phyloP scores from a whole-genome alignment of 2,329 filamentous ascomycete species.

The Trichophyton benhamiae region DNA sequence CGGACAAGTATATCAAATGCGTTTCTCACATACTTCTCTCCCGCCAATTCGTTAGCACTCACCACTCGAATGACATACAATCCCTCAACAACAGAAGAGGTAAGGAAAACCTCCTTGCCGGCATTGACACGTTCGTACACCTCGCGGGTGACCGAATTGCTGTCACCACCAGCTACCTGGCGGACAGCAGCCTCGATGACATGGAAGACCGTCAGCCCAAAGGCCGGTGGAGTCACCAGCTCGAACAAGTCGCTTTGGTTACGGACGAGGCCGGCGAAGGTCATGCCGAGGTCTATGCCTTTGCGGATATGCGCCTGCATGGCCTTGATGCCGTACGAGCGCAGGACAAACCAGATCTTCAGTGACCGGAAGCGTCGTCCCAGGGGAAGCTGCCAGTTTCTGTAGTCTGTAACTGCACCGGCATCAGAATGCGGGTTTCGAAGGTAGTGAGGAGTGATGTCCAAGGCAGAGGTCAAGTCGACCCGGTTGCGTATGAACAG shows the following conservation, averaged over 20 bases:
- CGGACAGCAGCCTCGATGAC: conserved; percentile 38
- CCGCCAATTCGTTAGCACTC: conserved; percentile 55
- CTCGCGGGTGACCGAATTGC: conserved; percentile 44
- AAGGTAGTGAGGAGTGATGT: conserved; percentile 69
- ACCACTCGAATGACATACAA: conserved; percentile 71
- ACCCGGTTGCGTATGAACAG: conserved; percentile 64
- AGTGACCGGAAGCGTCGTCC: conserved; percentile 76
- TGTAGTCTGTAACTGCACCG: conserved; percentile 83
- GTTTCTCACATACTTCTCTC: conserved; percentile 58
- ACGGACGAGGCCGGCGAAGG: conserved; percentile 51
- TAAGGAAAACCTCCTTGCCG: conserved; percentile 69
- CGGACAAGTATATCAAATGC: conserved; percentile 64
- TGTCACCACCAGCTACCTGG: background rate
- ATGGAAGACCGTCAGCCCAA: conserved; percentile 67
- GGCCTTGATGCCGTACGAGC: conserved; percentile 67
- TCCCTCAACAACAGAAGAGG: conserved; percentile 59
- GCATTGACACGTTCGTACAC: conserved; percentile 66
- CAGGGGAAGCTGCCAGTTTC: conserved; percentile 94
- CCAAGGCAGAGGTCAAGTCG: conserved; percentile 68
- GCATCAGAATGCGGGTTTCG: conserved; percentile 68
- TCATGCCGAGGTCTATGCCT: conserved; percentile 56
- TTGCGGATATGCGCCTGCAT: conserved; percentile 60
- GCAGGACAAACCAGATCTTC: conserved; percentile 91
- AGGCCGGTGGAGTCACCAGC: conserved; percentile 60
- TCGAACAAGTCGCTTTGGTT: conserved; percentile 57